These are phyloP conservation scores for Fulvia fulva DNA, from an alignment of 2,329 filamentous ascomycete genomes.

Conservation along the genomic window DNA sequence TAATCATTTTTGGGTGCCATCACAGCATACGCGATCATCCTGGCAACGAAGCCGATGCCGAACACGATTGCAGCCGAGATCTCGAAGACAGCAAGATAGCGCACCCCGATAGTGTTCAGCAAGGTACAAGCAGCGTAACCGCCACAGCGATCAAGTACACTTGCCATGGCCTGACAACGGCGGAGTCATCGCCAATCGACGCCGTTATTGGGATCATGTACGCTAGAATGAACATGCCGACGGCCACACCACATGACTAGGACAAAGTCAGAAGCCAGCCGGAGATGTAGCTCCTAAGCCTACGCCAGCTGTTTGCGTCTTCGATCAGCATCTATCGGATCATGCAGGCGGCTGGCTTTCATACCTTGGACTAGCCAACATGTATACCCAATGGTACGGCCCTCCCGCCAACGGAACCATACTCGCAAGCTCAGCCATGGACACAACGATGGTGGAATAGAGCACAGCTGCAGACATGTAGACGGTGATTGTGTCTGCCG, in stretches of 20 bases:
- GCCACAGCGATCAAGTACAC: not conserved
- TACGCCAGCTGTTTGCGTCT: not conserved
- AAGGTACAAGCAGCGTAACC: not conserved
- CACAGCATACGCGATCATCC: not conserved
- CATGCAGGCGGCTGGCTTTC: not conserved
- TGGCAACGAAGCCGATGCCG: constrained; percentile 9
- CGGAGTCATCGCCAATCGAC: not conserved
- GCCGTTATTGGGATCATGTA: constrained; percentile 3
- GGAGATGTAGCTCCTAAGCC: constrained; percentile 9
- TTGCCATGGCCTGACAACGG: not conserved
- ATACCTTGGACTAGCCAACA: not conserved
- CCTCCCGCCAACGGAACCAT: constrained; percentile 2
- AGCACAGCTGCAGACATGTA: not conserved
- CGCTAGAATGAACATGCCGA: constrained; percentile 11
- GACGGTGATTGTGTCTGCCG: constrained; percentile 1
- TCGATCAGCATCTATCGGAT: too few species aligned
- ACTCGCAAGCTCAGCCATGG: constrained; percentile 2
- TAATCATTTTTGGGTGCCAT: constrained; percentile 25
- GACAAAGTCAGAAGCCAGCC: constrained; percentile 15
- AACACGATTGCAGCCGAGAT: constrained; percentile 18
- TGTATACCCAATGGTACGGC: constrained; percentile 1
- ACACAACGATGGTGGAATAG: constrained; percentile 1
- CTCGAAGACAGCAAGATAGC: constrained; percentile 15
- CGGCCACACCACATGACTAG: constrained; percentile 13
- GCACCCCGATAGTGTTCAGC: constrained; percentile 19